phyloP scores from a whole-genome alignment of 495 filamentous ascomycete genomes.

The Penicillium ucsense region DNA sequence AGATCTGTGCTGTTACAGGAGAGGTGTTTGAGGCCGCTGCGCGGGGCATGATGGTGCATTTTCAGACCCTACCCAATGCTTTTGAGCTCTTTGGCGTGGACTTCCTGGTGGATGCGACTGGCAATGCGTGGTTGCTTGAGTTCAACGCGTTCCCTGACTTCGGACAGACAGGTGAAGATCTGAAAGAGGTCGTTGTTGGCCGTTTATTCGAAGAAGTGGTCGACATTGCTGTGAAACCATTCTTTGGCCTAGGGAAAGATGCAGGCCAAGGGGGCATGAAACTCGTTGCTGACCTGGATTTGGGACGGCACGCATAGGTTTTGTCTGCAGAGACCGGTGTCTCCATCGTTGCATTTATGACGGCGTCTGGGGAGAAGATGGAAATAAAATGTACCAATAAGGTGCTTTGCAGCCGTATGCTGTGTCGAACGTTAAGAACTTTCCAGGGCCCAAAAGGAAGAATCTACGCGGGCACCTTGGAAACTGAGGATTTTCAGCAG shows the following conservation, averaged over 20 bases:
- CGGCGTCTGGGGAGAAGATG: no score
- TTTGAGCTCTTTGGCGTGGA: conserved; percentile 93
- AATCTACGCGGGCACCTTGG: no score
- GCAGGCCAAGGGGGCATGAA: conserved; percentile 33
- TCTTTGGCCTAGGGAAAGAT: conserved; percentile 37
- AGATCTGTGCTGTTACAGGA: conserved; percentile 61
- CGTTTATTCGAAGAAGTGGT: conserved; percentile 70
- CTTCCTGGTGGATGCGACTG: conserved; percentile 65
- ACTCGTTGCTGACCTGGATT: conserved; percentile 51
- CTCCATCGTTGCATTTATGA: no score
- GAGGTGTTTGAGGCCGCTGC: conserved; percentile 82
- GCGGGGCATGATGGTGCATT: conserved; percentile 72
- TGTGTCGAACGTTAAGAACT: no score
- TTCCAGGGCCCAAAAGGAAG: no score
- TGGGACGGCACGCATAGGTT: conserved; percentile 38
- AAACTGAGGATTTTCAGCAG: no score
- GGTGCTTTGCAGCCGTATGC: no score
- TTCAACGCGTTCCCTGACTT: conserved; percentile 98
- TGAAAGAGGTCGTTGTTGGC: conserved; percentile 53
- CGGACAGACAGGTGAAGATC: conserved; percentile 69
- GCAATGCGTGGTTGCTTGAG: conserved; percentile 68
- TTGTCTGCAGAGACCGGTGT: no score
- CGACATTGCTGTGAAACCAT: conserved; percentile 51
- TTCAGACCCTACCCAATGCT: conserved; percentile 76
- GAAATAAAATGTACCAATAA: no score